Evolutionary conservation across 2,329 filamentous ascomycete species (phyloP).

Genomic region (Botrytis fragariae): DNA sequence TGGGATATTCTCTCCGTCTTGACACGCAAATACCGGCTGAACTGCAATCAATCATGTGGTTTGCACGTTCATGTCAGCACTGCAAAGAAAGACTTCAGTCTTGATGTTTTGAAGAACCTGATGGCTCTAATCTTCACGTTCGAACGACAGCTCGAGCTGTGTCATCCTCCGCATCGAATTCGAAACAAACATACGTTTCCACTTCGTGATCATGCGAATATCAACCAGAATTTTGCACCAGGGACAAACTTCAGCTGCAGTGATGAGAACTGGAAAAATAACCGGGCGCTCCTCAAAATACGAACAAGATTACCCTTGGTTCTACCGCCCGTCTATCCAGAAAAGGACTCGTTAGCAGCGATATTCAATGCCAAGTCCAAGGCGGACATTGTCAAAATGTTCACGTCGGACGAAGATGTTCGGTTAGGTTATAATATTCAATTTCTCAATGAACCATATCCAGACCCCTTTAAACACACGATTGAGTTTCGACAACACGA

Average conservation of each 20-base stretch:
- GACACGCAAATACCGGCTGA: conserved; percentile 25
- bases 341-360: background rate
- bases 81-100: conserved; percentile 28
- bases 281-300: background rate
- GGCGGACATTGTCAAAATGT: conserved; percentile 8
- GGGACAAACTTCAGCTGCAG: conserved; percentile 5
- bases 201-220: conserved; percentile 7
- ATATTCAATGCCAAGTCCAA: conserved; percentile 2
- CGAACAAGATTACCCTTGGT: background rate
- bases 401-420: background rate
- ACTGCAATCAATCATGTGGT: conserved; percentile 32
- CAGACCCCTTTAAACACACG: conserved; percentile 18
- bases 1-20: conserved; percentile 21
- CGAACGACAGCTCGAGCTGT: conserved; percentile 32
- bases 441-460: background rate
- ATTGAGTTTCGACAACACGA: conserved; percentile 35
- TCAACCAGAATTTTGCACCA: background rate
- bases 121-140: conserved; percentile 33
- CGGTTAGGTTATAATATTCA: conserved; percentile 1
- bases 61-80: conserved; percentile 39
- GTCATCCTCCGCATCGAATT: conserved; percentile 29
- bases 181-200: background rate
- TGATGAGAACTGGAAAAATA: background rate
- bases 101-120: conserved; percentile 35
- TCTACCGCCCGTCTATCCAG: background rate